Percentiles rank a stretch among this genome's conserved stretches.
Evolutionary conservation across 2,329 filamentous ascomycete species (phyloP).

Genomic region (Penicillium sp.): DNA sequence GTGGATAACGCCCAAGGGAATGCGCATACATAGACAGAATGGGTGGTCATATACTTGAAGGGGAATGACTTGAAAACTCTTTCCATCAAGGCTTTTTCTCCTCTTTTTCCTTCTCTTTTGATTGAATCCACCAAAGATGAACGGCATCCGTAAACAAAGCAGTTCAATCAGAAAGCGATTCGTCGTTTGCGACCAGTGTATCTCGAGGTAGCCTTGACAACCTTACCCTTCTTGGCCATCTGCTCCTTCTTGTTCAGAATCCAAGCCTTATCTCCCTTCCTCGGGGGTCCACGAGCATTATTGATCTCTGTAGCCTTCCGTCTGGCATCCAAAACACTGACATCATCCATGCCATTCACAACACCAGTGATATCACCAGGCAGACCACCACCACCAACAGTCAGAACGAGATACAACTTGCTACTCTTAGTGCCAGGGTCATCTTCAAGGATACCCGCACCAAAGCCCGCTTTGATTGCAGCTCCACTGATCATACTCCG

Average conservation of each 20-base stretch:
- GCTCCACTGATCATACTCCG: slow-evolving; percentile 87
- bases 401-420: slow-evolving; percentile 94
- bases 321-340: slow-evolving; percentile 73
- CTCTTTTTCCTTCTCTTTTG: background rate
- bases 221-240: slow-evolving; percentile 90
- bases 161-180: slow-evolving; percentile 62
- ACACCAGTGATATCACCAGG: slow-evolving; percentile 80
- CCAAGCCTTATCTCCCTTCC: slow-evolving; percentile 52
- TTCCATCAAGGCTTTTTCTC: background rate
- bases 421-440: slow-evolving; percentile 94
- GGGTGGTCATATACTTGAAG: background rate
- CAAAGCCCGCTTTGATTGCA: slow-evolving; percentile 90
- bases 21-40: background rate
- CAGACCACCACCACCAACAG: slow-evolving; percentile 71
- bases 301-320: slow-evolving; percentile 48
- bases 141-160: background rate
- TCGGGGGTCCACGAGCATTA: slow-evolving; percentile 46
- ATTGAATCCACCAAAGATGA: background rate
- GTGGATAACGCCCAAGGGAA: background rate
- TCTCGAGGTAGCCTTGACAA: slow-evolving; percentile 88
- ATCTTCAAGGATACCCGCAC: slow-evolving; percentile 90
- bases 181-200: slow-evolving; percentile 90
- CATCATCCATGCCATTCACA: slow-evolving; percentile 81
- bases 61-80: background rate
- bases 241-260: slow-evolving; percentile 71